A percentile compares a stretch with the other conserved stretches of the same genome.
Evolutionary conservation across 768 basidiomycete species (phyloP).

Genomic region (Pisolithus microcarpus): DNA sequence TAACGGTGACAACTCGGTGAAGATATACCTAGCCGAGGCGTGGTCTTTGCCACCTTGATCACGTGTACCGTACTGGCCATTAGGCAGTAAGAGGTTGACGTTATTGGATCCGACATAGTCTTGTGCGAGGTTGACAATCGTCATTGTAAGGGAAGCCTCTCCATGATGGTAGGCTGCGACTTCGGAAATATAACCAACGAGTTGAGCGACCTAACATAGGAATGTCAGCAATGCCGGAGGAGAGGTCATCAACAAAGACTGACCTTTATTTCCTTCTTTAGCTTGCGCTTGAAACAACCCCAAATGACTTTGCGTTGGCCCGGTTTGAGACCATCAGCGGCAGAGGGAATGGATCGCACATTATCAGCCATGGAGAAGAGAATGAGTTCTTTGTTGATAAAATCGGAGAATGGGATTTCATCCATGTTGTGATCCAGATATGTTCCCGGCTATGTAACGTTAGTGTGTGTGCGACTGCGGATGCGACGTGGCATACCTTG

Average conservation of each 20-base stretch:
- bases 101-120: slow-evolving; percentile 95
- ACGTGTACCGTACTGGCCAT: slow-evolving; percentile 95
- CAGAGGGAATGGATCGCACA: slow-evolving; percentile 92
- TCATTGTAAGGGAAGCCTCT: slow-evolving; percentile 76
- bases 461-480: not conserved
- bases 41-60: slow-evolving; percentile 92
- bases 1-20: slow-evolving; percentile 70
- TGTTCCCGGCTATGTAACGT: slow-evolving; percentile 74
- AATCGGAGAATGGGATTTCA: slow-evolving; percentile 84
- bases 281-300: slow-evolving; percentile 91
- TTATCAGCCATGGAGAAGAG: slow-evolving; percentile 99
- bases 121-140: slow-evolving; percentile 92
- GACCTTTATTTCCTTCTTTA: slow-evolving; percentile 89
- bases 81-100: slow-evolving; percentile 77
- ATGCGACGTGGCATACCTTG: slow-evolving; percentile 42
- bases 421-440: slow-evolving; percentile 84
- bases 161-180: slow-evolving; percentile 97
- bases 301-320: slow-evolving; percentile 97
- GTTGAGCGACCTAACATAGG: slow-evolving; percentile 69
- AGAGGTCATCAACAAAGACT: not conserved
- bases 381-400: slow-evolving; percentile 97
- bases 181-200: slow-evolving; percentile 92
- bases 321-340: slow-evolving; percentile 93
- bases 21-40: slow-evolving; percentile 94
- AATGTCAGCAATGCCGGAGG: not conserved